Evolutionary conservation across 2,329 filamentous ascomycete species (phyloP).

Genomic region (Alternaria arbusti): DNA sequence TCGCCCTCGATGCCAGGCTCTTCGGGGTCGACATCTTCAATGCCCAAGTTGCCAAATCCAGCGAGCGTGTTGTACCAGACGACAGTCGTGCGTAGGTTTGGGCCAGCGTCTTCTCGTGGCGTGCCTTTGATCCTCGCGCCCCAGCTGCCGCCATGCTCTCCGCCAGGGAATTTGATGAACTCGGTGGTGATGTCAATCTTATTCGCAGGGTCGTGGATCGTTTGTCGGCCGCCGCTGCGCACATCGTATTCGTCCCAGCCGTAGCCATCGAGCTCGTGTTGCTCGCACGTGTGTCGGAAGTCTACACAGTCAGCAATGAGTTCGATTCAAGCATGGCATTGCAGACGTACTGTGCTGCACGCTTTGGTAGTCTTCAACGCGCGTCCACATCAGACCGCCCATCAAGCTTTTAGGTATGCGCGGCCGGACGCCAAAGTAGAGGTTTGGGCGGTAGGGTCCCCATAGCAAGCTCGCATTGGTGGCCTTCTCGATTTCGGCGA

Average conservation of each 20-base stretch:
- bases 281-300: slow-evolving; percentile 94
- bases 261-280: slow-evolving; percentile 93
- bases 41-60: slow-evolving; percentile 70
- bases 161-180: slow-evolving; percentile 91
- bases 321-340: not conserved
- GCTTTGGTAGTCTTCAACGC: slow-evolving; percentile 77
- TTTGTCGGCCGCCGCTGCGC: slow-evolving; percentile 83
- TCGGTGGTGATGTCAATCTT: slow-evolving; percentile 88
- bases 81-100: slow-evolving; percentile 74
- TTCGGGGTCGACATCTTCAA: slow-evolving; percentile 58
- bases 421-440: slow-evolving; percentile 91
- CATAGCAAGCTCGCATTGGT: slow-evolving; percentile 88
- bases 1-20: slow-evolving; percentile 62
- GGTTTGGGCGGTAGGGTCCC: slow-evolving; percentile 92
- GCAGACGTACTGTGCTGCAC: slow-evolving; percentile 73
- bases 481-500: slow-evolving; percentile 51
- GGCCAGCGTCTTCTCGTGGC: slow-evolving; percentile 70
- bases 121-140: slow-evolving; percentile 84
- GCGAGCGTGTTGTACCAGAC: slow-evolving; percentile 86
- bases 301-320: slow-evolving; percentile 57
- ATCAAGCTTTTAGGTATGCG: slow-evolving; percentile 81
- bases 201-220: slow-evolving; percentile 89
- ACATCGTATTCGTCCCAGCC: slow-evolving; percentile 98
- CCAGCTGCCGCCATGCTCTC: slow-evolving; percentile 87
- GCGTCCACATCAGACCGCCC: slow-evolving; percentile 86